These are phyloP conservation scores for Rosa persica DNA, from an alignment of 306 rosid species.

Conservation along the genomic window DNA sequence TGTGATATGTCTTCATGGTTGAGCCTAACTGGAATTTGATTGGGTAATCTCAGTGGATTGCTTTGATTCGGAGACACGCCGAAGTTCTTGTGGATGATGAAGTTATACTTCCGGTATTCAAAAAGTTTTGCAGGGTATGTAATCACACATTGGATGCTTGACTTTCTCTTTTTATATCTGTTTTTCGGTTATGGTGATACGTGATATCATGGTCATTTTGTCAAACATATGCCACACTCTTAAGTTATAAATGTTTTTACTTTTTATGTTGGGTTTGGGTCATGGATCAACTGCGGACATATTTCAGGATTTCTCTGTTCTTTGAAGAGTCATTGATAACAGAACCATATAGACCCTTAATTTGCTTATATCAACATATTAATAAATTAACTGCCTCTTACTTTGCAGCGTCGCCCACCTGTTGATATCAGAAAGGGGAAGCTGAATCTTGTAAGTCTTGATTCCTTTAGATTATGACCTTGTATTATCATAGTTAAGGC, in stretches of 20 bases:
- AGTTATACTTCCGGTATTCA: constrained; percentile 55
- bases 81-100: constrained; percentile 78
- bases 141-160: constrained; percentile 7
- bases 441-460: constrained; percentile 72
- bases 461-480: background rate
- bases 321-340: background rate
- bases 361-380: constrained; percentile 21
- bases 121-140: constrained; percentile 73
- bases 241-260: background rate
- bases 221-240: background rate
- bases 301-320: background rate
- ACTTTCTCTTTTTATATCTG: too few relatives aligned
- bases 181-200: background rate
- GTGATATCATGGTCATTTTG: background rate
- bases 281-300: background rate
- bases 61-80: constrained; percentile 78
- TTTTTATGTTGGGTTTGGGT: background rate
- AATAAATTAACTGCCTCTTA: constrained; percentile 31
- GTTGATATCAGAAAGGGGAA: constrained; percentile 77
- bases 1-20: constrained; percentile 11
- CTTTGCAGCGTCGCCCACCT: constrained; percentile 93
- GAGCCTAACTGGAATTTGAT: constrained; percentile 31
- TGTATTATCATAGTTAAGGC: background rate
- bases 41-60: constrained; percentile 79
- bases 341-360: background rate